Evolutionary conservation across 768 basidiomycete genomes (phyloP).

Genomic region (Porphyrellus cyaneotinctus): DNA sequence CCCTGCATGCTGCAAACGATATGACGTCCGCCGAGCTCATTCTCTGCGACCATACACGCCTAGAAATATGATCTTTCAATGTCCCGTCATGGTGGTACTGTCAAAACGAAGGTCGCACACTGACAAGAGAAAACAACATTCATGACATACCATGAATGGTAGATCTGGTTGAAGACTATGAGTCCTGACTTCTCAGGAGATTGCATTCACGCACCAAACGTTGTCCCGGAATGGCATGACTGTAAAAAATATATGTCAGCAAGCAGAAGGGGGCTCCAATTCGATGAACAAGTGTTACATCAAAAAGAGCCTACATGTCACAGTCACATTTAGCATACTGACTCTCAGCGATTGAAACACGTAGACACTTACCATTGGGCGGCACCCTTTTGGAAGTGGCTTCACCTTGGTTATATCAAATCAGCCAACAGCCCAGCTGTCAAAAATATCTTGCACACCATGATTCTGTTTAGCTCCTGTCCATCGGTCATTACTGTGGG

Average conservation of each 20-base stretch:
- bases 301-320: constrained; percentile 44
- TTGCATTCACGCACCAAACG: constrained; percentile 34
- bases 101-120: background rate
- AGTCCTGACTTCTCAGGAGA: background rate
- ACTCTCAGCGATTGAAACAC: too few species aligned
- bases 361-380: constrained; percentile 48
- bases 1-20: constrained; percentile 68
- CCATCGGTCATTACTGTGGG: background rate
- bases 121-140: too few species aligned
- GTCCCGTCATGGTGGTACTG: constrained; percentile 60
- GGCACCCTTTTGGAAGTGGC: constrained; percentile 61
- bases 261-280: background rate
- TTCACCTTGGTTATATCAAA: constrained; percentile 32
- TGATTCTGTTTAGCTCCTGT: constrained; percentile 40
- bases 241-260: constrained; percentile 17
- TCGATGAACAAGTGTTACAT: constrained; percentile 34
- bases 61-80: constrained; percentile 43
- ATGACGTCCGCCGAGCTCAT: constrained; percentile 76
- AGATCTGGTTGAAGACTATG: constrained; percentile 18
- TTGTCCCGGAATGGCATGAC: constrained; percentile 50
- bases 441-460: constrained; percentile 27
- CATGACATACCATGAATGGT: constrained; percentile 26
- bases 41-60: constrained; percentile 37
- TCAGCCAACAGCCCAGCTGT: background rate
- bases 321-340: too few species aligned